A percentile compares a stretch with the other conserved stretches of the same genome.
Conservation (phyloP, 1,139 yeast species). For the Taphrina deformans region DNA sequence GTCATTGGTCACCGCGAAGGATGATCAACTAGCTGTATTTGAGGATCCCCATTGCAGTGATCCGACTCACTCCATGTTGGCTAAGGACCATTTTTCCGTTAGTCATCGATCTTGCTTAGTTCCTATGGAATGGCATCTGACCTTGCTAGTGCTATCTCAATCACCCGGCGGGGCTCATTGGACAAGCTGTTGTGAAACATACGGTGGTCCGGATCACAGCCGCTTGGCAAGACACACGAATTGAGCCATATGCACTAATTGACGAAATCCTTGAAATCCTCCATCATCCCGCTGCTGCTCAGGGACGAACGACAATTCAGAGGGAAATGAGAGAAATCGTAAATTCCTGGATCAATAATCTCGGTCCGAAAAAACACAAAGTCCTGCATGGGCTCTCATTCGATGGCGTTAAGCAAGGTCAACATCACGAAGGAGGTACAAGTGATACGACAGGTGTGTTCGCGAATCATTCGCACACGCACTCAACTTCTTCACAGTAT, state of each 20-base stretch:
- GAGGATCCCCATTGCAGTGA: slow-evolving; percentile 39
- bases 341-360: slow-evolving; percentile 38
- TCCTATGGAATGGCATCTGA: background rate
- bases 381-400: slow-evolving; percentile 39
- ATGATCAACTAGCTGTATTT: slow-evolving; percentile 42
- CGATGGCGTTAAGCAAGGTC: slow-evolving; percentile 41
- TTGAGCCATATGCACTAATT: slow-evolving; percentile 38
- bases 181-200: slow-evolving; percentile 54
- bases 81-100: slow-evolving; percentile 42
- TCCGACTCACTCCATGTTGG: slow-evolving; percentile 42
- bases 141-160: slow-evolving; percentile 39
- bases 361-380: slow-evolving; percentile 33
- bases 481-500: background rate
- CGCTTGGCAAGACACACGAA: slow-evolving; percentile 40
- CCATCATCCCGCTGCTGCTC: slow-evolving; percentile 41
- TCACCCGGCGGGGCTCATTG: slow-evolving; percentile 53
- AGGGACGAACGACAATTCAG: slow-evolving; percentile 38
- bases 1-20: slow-evolving; percentile 40
- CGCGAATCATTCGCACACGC: slow-evolving; percentile 9
- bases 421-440: slow-evolving; percentile 36
- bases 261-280: slow-evolving; percentile 40
- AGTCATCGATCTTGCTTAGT: background rate
- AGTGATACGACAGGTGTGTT: slow-evolving; percentile 13
- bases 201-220: slow-evolving; percentile 54
- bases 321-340: slow-evolving; percentile 39